These are phyloP conservation scores for Ambrosiella xylebori DNA, from an alignment of 2,329 filamentous ascomycete genomes.

Conservation along the genomic window DNA sequence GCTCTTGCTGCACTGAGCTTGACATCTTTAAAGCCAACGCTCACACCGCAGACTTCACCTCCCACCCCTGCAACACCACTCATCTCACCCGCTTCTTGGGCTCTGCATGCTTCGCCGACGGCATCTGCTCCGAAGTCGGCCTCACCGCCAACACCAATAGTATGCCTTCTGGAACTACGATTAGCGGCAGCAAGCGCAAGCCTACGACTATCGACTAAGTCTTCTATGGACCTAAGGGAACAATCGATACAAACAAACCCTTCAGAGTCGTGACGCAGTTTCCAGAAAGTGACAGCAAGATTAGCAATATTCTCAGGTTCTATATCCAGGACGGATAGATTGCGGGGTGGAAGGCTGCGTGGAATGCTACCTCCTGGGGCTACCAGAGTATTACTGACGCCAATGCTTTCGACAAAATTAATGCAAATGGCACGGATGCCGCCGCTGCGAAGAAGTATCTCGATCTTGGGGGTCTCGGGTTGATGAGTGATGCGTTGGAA, in stretches of 20 bases:
- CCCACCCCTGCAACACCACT: slow-evolving; percentile 31
- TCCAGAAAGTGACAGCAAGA: slow-evolving; percentile 11
- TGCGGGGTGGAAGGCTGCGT: slow-evolving; percentile 27
- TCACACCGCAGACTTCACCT: slow-evolving; percentile 37
- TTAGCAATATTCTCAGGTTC: slow-evolving; percentile 34
- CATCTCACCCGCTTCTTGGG: slow-evolving; percentile 15
- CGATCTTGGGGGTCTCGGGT: slow-evolving; percentile 35
- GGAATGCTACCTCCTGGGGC: slow-evolving; percentile 28
- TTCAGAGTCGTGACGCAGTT: slow-evolving; percentile 49
- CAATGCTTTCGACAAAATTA: slow-evolving; percentile 38
- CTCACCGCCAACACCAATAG: slow-evolving; percentile 34
- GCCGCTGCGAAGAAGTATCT: slow-evolving; percentile 24
- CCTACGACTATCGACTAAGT: slow-evolving; percentile 14
- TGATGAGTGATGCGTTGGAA: slow-evolving; percentile 36
- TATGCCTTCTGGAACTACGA: slow-evolving; percentile 41
- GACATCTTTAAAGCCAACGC: slow-evolving; percentile 42
- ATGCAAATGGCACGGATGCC: slow-evolving; percentile 31
- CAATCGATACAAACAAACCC: slow-evolving; percentile 37
- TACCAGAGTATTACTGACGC: slow-evolving; percentile 40
- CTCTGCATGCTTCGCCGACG: slow-evolving; percentile 6
- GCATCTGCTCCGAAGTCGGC: slow-evolving; percentile 23
- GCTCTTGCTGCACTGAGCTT: slow-evolving; percentile 41
- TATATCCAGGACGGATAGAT: slow-evolving; percentile 42
- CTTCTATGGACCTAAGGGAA: slow-evolving; percentile 43
- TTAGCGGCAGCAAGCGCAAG: no score